phyloP scores from a whole-genome alignment of 805 yeast species.

The Pichia deserticola region DNA sequence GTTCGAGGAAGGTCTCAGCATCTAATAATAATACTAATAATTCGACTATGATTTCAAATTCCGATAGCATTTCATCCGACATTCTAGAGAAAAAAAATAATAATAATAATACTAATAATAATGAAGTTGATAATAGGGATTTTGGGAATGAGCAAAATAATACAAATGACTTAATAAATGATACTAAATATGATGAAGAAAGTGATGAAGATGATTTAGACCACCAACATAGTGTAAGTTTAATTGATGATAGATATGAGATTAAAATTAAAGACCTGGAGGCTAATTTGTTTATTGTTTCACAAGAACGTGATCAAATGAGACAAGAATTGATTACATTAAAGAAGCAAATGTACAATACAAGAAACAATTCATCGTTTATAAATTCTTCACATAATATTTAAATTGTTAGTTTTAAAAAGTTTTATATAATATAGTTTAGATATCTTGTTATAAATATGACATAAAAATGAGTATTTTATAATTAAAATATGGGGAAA shows the following conservation, averaged over 20 bases:
- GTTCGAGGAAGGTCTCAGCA: neutral
- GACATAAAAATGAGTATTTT: too few relatives aligned
- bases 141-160: too few relatives aligned
- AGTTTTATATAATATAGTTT: too few relatives aligned
- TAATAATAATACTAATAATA: neutral
- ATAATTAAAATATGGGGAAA: too few relatives aligned
- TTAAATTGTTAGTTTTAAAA: too few relatives aligned
- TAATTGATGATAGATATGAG: slow-evolving; percentile 50
- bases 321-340: slow-evolving; percentile 51
- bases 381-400: neutral
- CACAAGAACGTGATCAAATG: slow-evolving; percentile 77
- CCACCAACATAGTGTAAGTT: slow-evolving; percentile 25
- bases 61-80: neutral
- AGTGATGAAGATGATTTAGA: slow-evolving; percentile 17
- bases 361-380: neutral
- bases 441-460: too few relatives aligned
- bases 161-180: too few relatives aligned
- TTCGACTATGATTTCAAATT: neutral
- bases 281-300: slow-evolving; percentile 73
- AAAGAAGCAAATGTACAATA: slow-evolving; percentile 46
- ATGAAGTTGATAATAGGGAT: neutral
- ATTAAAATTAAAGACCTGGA: slow-evolving; percentile 74
- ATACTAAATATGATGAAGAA: slow-evolving; percentile 16
- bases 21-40: neutral
- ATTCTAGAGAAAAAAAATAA: neutral